A percentile compares a stretch with the other conserved stretches of the same genome.
Evolutionary conservation across 2,329 filamentous ascomycete species (phyloP).

Genomic region (Fusarium beomiforme): DNA sequence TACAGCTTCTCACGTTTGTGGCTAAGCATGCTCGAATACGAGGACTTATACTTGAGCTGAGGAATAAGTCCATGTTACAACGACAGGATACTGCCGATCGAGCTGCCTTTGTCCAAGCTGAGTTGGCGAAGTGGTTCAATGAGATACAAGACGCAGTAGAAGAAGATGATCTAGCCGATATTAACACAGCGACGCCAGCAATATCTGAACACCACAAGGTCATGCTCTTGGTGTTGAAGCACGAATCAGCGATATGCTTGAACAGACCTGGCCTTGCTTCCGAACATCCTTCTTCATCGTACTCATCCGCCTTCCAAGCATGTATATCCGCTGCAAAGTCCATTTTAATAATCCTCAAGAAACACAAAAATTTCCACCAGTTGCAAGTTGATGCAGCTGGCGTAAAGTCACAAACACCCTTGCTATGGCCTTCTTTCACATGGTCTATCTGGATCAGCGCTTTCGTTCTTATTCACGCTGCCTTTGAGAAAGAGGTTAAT

Average conservation of each 20-base stretch:
- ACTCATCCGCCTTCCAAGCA: constrained; percentile 59
- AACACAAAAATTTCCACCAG: constrained; percentile 30
- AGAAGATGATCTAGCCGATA: constrained; percentile 42
- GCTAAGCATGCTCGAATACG: constrained; percentile 60
- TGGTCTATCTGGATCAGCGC: constrained; percentile 65
- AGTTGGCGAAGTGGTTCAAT: constrained; percentile 63
- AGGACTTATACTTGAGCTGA: constrained; percentile 61
- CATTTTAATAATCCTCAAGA: constrained; percentile 55
- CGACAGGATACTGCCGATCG: constrained; percentile 55
- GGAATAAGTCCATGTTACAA: constrained; percentile 61
- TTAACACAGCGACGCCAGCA: not conserved
- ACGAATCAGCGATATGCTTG: constrained; percentile 61
- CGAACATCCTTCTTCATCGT: constrained; percentile 54
- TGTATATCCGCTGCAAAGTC: constrained; percentile 62
- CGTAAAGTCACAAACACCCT: constrained; percentile 36
- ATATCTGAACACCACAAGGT: constrained; percentile 51
- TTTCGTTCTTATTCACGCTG: constrained; percentile 61
- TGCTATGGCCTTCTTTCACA: constrained; percentile 62
- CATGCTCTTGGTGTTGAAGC: constrained; percentile 56
- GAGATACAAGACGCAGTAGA: constrained; percentile 61
- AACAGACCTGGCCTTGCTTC: constrained; percentile 61
- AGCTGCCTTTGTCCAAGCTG: constrained; percentile 57
- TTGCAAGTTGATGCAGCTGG: constrained; percentile 11
- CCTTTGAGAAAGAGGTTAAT: constrained; percentile 56
- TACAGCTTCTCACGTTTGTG: constrained; percentile 52